These are phyloP conservation scores for Ophiostoma sp. DNA, from an alignment of 2,329 filamentous ascomycete species.

Conservation along the genomic window DNA sequence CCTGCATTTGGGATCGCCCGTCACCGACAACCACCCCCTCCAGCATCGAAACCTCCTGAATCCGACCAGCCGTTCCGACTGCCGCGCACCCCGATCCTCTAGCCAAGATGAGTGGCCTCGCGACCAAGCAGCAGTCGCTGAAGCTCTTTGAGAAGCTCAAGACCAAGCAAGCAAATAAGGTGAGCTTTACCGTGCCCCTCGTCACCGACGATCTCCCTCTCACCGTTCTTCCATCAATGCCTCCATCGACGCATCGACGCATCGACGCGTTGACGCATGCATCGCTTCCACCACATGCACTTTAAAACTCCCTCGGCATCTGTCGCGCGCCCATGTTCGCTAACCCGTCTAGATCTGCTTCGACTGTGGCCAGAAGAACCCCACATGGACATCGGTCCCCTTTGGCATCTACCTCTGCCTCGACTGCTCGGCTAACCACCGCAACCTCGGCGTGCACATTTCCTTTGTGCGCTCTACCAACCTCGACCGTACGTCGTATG, in stretches of 20 bases:
- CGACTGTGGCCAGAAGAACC: slow-evolving; percentile 95
- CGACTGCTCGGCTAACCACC: slow-evolving; percentile 94
- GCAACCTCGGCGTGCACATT: slow-evolving; percentile 97
- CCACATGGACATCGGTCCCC: slow-evolving; percentile 95
- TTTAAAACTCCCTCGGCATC: neutral
- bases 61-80: neutral
- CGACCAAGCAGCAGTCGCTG: slow-evolving; percentile 89
- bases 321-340: no score
- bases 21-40: slow-evolving; percentile 6
- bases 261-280: neutral
- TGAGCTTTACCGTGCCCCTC: slow-evolving; percentile 34
- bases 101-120: slow-evolving; percentile 59
- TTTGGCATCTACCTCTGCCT: slow-evolving; percentile 95
- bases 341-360: slow-evolving; percentile 71
- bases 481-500: slow-evolving; percentile 68
- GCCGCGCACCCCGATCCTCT: neutral
- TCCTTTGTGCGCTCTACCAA: slow-evolving; percentile 98
- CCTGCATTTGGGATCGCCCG: neutral
- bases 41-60: neutral
- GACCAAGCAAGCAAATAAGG: slow-evolving; percentile 90
- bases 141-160: slow-evolving; percentile 98
- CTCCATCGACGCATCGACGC: neutral
- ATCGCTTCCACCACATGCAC: neutral
- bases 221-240: neutral
- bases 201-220: neutral